phyloP scores from a whole-genome alignment of 306 rosid genomes.

The Casuarina equisetifolia region DNA sequence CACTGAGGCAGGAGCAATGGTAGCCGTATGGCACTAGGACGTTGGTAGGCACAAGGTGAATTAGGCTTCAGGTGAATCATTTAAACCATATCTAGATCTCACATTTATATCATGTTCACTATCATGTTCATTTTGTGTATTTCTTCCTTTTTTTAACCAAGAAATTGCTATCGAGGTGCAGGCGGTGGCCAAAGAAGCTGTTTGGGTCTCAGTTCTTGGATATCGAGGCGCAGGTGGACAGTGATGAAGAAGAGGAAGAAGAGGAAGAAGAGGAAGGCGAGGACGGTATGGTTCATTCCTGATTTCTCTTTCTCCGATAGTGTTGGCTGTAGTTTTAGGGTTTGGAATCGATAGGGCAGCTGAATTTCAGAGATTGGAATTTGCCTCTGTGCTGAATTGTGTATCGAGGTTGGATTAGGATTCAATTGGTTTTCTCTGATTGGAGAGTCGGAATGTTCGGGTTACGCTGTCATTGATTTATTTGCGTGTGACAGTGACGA shows the following conservation, averaged over 20 bases:
- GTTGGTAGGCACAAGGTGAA: slow-evolving; percentile 5
- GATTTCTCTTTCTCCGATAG: background rate
- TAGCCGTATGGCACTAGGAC: background rate
- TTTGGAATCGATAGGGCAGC: background rate
- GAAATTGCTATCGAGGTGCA: slow-evolving; percentile 13
- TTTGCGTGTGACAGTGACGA: too few relatives aligned
- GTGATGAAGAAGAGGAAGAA: slow-evolving; percentile 89
- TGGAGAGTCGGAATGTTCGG: too few relatives aligned
- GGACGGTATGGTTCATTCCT: slow-evolving; percentile 54
- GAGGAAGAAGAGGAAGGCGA: slow-evolving; percentile 94
- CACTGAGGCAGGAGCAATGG: background rate
- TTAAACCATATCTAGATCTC: background rate
- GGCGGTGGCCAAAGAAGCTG: slow-evolving; percentile 40
- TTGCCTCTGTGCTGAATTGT: background rate
- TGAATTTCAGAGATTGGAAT: background rate
- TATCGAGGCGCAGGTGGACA: slow-evolving; percentile 70
- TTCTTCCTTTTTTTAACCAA: too few relatives aligned
- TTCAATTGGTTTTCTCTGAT: too few relatives aligned
- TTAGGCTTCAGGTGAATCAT: slow-evolving; percentile 8
- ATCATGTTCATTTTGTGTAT: too few relatives aligned
- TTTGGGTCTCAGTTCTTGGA: slow-evolving; percentile 67
- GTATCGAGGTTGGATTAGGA: background rate
- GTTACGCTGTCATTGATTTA: too few relatives aligned
- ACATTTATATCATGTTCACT: too few relatives aligned
- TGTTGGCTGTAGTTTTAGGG: background rate